phyloP scores from a whole-genome alignment of 2,329 filamentous ascomycete species.

The Ceratocystis albifundus region DNA sequence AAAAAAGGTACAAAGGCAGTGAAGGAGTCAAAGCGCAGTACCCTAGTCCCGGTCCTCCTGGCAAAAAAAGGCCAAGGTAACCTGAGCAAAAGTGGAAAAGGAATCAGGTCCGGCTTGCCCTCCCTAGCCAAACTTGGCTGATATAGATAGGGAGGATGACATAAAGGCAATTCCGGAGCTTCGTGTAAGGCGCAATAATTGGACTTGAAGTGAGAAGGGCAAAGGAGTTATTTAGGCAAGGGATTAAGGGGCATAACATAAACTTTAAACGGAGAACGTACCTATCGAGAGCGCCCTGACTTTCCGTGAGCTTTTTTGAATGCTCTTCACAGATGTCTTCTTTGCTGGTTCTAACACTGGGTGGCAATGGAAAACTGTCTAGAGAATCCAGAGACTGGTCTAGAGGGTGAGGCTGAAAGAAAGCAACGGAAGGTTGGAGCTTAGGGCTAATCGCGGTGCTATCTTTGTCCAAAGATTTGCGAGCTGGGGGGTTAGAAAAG shows the following conservation, averaged over 20 bases:
- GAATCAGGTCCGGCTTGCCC: neutral
- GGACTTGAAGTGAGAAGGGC: neutral
- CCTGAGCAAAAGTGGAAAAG: neutral
- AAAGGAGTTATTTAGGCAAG: conserved; percentile 1
- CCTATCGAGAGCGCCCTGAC: neutral
- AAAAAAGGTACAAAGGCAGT: conserved; percentile 11
- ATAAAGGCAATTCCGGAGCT: neutral
- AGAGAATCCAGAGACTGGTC: conserved; percentile 11
- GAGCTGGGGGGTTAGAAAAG: conserved; percentile 33
- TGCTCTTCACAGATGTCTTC: neutral
- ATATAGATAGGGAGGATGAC: neutral
- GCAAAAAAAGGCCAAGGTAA: neutral
- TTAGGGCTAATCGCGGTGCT: conserved; percentile 25
- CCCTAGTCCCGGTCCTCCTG: neutral
- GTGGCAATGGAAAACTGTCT: conserved; percentile 16
- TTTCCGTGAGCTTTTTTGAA: neutral
- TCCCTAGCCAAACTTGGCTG: neutral
- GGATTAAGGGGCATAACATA: neutral
- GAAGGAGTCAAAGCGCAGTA: conserved; percentile 17
- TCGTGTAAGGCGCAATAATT: neutral
- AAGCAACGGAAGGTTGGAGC: neutral
- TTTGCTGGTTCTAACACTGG: neutral
- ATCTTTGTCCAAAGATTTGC: conserved; percentile 27
- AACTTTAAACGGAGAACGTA: conserved; percentile 11
- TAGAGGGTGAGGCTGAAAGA: conserved; percentile 12